Evolutionary conservation across 1,139 yeast species (phyloP), one percentile per base, ranked within the genome.

Genomic region (Torulaspora pretoriensis): DNA sequence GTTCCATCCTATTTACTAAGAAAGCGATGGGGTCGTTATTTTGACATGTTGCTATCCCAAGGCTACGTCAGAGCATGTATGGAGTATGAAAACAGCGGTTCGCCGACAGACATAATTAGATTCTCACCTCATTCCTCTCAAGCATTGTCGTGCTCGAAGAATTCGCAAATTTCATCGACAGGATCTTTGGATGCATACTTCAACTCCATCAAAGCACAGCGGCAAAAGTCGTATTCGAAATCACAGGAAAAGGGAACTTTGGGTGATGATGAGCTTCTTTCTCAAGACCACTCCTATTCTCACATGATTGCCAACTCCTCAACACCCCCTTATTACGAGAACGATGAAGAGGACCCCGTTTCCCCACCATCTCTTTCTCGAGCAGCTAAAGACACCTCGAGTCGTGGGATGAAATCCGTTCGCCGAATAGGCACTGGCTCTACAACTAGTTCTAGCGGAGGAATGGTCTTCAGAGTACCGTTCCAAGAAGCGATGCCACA

Each of bases 21-120:
- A 53, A 83, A 80, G 55, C 70, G 92, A 58, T 84, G 94, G 94
- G 92, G 92, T 0, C 63, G 77, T 28, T 81, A 76, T 53, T 84
- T 84, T 59, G 80, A 80, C 48, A 72, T 72, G 51, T 53, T 83
- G 19, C 62, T 83, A 37, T 73, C 88, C 0, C 74, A 74, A 51
- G 86, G 83, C 0, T 83, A 83, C 58, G 78, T 83, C 2, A 70
- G 51, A 34, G 56, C 56, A 3, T 50, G 55, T 25, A 42, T 52
- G n/a, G 57, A 50, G 29, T 55, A 55, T 32, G 54, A 55, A 35
- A 47, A 35, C n/a, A 38, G 39, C 10, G 49, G 45, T 4, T 38
- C 34, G 25, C 50, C 46, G 13, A 47, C 53, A 2, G 47, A 51
- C 3, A 35, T 50, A 22, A 40, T 51, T 16, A 51, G 43, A 31